Evolutionary conservation across 2,329 filamentous ascomycete species (phyloP).

Genomic region (Pseudogymnoascus pannorum): DNA sequence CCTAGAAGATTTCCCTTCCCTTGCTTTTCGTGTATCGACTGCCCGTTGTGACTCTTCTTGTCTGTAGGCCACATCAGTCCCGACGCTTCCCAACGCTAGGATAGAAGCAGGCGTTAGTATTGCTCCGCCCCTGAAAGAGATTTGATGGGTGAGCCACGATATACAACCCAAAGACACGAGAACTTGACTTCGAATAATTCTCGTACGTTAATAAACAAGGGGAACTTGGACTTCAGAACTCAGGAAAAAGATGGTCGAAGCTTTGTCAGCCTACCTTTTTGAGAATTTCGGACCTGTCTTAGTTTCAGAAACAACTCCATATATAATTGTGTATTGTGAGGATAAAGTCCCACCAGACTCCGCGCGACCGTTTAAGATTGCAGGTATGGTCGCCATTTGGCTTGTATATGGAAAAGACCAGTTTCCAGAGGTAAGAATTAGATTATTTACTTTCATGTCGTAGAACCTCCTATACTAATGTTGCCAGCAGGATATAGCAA

Average conservation of each 20-base stretch:
- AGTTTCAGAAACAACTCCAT: background rate
- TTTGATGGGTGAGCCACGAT: background rate
- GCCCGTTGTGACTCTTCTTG: background rate
- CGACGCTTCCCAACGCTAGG: background rate
- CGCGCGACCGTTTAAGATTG: background rate
- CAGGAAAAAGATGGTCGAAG: no score
- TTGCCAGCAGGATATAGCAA: background rate
- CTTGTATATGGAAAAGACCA: background rate
- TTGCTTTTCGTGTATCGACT: background rate
- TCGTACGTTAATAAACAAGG: background rate
- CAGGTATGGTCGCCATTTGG: background rate
- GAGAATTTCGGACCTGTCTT: background rate
- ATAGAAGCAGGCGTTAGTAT: background rate
- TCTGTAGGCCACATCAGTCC: background rate
- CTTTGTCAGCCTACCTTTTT: background rate
- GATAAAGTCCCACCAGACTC: background rate
- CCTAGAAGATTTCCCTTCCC: no score
- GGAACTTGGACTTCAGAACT: no score
- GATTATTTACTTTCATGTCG: background rate
- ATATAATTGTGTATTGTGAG: background rate
- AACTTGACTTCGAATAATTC: background rate
- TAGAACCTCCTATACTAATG: background rate
- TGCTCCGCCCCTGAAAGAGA: background rate
- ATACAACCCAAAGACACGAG: background rate
- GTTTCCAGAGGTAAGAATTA: conserved; percentile 13